Evolutionary conservation across 2,329 filamentous ascomycete species (phyloP).

Genomic region (Ophiostoma pallidulum): DNA sequence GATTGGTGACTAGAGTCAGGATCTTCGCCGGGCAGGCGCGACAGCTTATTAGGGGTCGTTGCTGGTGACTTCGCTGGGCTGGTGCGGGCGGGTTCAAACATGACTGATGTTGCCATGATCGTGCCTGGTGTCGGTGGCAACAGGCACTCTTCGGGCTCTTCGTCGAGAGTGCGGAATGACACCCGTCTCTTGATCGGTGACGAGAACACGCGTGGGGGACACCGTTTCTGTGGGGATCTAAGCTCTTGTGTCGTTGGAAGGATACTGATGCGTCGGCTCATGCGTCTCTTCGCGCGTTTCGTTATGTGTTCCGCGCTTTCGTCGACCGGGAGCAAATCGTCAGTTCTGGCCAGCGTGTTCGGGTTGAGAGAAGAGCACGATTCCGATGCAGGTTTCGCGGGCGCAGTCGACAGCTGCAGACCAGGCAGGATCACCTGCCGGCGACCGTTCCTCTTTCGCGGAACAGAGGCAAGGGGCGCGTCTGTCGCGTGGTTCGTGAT

Average conservation of each 20-base stretch:
- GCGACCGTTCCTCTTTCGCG: slow-evolving; percentile 26
- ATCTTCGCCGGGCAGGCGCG: too few relatives aligned
- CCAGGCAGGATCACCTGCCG: slow-evolving; percentile 23
- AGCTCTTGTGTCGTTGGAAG: background rate
- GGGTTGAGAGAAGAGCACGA: too few relatives aligned
- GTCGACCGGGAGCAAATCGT: too few relatives aligned
- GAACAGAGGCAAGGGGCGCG: slow-evolving; percentile 18
- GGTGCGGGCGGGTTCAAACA: slow-evolving; percentile 5
- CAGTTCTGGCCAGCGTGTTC: too few relatives aligned
- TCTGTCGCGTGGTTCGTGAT: too few relatives aligned
- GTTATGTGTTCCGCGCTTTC: slow-evolving; percentile 18
- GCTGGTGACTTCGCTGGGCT: slow-evolving; percentile 3
- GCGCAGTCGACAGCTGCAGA: too few relatives aligned
- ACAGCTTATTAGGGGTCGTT: background rate
- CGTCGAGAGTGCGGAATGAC: background rate
- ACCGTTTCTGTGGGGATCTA: slow-evolving; percentile 16
- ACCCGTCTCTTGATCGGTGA: slow-evolving; percentile 1
- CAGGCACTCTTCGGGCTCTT: background rate
- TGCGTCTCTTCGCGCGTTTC: slow-evolving; percentile 20
- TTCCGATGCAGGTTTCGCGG: too few relatives aligned
- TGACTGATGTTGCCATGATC: background rate
- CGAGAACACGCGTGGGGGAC: slow-evolving; percentile 17
- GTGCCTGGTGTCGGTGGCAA: background rate
- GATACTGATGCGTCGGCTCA: slow-evolving; percentile 21
- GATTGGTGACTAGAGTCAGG: too few relatives aligned